Evolutionary conservation across 345 rosid species (phyloP).

Genomic region (Hibiscus trionum): DNA sequence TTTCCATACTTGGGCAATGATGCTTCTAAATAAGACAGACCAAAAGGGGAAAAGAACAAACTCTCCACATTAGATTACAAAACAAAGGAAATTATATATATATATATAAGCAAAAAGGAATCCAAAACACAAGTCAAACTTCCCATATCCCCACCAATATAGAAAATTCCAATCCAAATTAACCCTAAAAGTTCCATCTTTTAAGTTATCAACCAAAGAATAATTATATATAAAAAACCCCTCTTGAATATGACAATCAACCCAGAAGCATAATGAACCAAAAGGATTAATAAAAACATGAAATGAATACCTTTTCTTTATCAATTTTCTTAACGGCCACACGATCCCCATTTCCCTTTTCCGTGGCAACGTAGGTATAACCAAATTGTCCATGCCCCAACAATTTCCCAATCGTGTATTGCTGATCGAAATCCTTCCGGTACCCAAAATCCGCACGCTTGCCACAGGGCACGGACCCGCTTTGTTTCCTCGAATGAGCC

Average conservation of each 20-base stretch:
- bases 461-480: conserved; percentile 49
- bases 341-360: conserved; percentile 59
- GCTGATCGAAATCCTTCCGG: conserved; percentile 59
- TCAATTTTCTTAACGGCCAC: conserved; percentile 84
- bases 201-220: not conserved
- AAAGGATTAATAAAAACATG: not conserved
- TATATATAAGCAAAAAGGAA: not conserved
- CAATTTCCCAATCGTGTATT: conserved; percentile 64
- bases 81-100: not conserved
- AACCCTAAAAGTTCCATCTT: not conserved
- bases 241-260: not conserved
- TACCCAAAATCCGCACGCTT: conserved; percentile 78
- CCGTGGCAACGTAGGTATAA: conserved; percentile 81
- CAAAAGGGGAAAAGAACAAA: not conserved
- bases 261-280: not conserved
- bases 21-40: not conserved
- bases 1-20: not conserved
- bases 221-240: not conserved
- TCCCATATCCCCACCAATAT: conserved; percentile 3
- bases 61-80: not conserved
- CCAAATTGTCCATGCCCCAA: conserved; percentile 94
- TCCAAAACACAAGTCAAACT: not conserved
- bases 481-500: conserved; percentile 6
- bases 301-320: conserved; percentile 53
- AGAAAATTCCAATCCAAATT: not conserved